Base-by-base conservation (phyloP, 345 rosid genomes). In the Pistacia vera region DNA sequence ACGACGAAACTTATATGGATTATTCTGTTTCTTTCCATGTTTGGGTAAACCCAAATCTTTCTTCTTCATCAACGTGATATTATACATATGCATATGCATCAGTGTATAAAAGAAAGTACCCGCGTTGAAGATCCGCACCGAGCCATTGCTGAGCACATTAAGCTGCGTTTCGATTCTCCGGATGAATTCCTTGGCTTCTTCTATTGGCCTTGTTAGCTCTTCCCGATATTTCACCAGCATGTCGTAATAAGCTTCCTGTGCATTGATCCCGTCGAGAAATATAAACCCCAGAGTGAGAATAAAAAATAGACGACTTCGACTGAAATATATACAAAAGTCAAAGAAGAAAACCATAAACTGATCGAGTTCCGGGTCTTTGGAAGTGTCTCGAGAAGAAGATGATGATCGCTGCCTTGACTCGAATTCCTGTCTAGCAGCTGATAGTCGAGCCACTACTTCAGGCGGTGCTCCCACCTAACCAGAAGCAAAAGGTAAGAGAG, bases 181-280 rank as follows among this genome's bases (percentile, higher is more conserved):
- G 90, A 96, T 93, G 93, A 92, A 96, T 79, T 92, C 99, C 95
- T 91, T 92, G 76, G 98, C 97, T 86, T 96, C 99, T 82, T 93
- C 95, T 75, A 96, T 85, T 14, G 99, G 99, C 82, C 94, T 84
- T 51, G 94, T 87, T 67, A 96, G 86, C 84, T 96, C 99, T 74
- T 93, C 99, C 7, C 94, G 86, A 81, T 96, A 96, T 80, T 93
- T 96, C 81, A 96, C 90, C 72, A 96, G 80, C 99, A 96, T 91
- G 85, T 92, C 98, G 78, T 89, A 92, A 44, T 96, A 96, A 25
- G 98, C 99, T 75, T 92, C 99, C 99, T 96, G 89, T 71, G 46
- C 25, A 18, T 66, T 16, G 33, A 36, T 66, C 70, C 71, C 71
- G 44, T 59, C 65, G 73, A 38, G 8, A 30, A 20, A 71, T 25